Base-by-base conservation (phyloP, 1,139 yeast genomes). In the Sugiyamaella castrensis region DNA sequence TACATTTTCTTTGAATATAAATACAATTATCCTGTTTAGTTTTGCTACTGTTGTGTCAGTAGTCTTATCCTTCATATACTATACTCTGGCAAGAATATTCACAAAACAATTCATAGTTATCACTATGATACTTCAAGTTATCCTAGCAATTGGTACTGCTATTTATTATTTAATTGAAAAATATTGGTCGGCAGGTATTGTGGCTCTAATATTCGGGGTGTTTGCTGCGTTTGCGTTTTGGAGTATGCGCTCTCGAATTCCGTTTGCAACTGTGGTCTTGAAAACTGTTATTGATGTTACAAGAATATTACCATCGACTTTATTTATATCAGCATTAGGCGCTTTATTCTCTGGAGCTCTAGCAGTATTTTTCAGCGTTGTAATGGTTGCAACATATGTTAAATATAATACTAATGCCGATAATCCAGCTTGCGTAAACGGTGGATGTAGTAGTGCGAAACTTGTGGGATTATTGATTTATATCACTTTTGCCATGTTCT, bases 401-500 rank as follows among this genome's bases (percentile, higher is more conserved):
- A 86, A 85, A 64, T 87, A 75, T 68, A 84, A 79, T 54, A 75
- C 79, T 8, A 69, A 73, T 42, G 59, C 70, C 9, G 63, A 69
- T 26, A 77, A 77, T 55, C 68, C 74, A 0, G 74, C 77, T 28
- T 82, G 85, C 55, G 72, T 76, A 26, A 87, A 87, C 26, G 92
- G 91, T 8, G 57, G 75, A 16, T 85, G 96, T 64, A 79, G 87
- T 9, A 75, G 78, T 40, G 74, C 82, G 1, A 86, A 79, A 60
- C 72, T 87, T 54, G 76, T 85, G 55, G 95, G 95, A 26, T 57
- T 78, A 16, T 58, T 80, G 40, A 70, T 89, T 32, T 83, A 80
- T 64, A 81, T 86, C 11, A 83, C 89, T 58, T 87, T 88, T 68
- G 88, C 95, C 5, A 96, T 95, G 11, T 88, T 79, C 63, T 87